Evolutionary conservation across 2,329 filamentous ascomycete genomes (phyloP).

Genomic region (Arachnomyces sp.): DNA sequence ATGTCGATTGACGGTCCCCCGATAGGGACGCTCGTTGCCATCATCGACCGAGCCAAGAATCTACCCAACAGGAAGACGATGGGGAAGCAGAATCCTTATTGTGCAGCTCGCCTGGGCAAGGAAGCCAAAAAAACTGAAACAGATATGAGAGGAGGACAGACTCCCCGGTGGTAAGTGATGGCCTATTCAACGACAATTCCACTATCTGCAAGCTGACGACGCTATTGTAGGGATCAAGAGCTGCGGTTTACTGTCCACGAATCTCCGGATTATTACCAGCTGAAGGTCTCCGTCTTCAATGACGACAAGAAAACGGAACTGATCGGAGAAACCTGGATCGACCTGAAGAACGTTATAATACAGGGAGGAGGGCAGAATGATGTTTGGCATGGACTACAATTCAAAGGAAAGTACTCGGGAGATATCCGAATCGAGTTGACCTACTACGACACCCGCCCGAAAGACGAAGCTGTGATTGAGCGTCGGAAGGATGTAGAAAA

Average conservation of each 20-base stretch:
- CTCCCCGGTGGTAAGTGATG: conserved; percentile 73
- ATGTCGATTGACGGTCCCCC: conserved; percentile 87
- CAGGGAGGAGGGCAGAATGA: conserved; percentile 89
- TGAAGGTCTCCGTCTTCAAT: conserved; percentile 95
- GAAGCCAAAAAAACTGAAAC: conserved; percentile 96
- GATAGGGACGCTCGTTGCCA: conserved; percentile 85
- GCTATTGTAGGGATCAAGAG: conserved; percentile 75
- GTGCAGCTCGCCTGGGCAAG: conserved; percentile 85
- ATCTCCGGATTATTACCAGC: conserved; percentile 88
- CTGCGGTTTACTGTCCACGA: conserved; percentile 94
- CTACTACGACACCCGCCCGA: conserved; percentile 84
- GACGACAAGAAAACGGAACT: conserved; percentile 97
- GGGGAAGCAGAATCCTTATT: conserved; percentile 97
- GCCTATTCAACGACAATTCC: not conserved
- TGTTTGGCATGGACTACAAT: conserved; percentile 81
- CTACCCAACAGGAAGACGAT: conserved; percentile 94
- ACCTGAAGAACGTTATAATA: conserved; percentile 71
- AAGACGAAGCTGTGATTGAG: conserved; percentile 59
- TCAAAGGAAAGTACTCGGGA: conserved; percentile 89
- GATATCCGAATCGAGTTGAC: conserved; percentile 93
- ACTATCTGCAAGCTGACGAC: not conserved
- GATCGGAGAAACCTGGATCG: conserved; percentile 89
- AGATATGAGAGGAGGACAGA: conserved; percentile 89
- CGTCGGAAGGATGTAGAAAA: conserved; percentile 45
- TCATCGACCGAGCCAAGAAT: conserved; percentile 94